Evolutionary conservation across 345 rosid genomes (phyloP).

Genomic region (Pugionium dolabratum): DNA sequence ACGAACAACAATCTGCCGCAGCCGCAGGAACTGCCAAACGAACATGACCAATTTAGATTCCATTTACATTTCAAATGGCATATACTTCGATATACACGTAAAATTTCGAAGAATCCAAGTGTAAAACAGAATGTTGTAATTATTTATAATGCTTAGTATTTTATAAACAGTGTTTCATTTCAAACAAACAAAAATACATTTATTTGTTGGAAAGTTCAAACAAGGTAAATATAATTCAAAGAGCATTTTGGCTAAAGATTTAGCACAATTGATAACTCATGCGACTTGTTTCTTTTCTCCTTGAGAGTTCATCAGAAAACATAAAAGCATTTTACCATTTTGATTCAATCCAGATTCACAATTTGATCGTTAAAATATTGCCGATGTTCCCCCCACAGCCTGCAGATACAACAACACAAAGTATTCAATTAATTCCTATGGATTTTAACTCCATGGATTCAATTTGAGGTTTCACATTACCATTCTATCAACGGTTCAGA

Average conservation of each 20-base stretch:
- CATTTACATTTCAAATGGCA: too few relatives aligned
- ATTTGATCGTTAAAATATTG: constrained; percentile 8
- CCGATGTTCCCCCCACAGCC: constrained; percentile 16
- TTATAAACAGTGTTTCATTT: too few relatives aligned
- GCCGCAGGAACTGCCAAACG: too few relatives aligned
- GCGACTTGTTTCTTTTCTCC: constrained; percentile 1
- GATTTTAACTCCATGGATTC: too few relatives aligned
- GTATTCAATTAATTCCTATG: not conserved
- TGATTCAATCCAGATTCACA: constrained; percentile 29
- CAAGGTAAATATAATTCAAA: not conserved
- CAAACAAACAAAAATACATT: not conserved
- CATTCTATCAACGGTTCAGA: constrained; percentile 50
- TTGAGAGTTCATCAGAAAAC: constrained; percentile 24
- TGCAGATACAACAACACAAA: constrained; percentile 17
- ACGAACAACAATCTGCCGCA: too few relatives aligned
- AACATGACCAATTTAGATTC: too few relatives aligned
- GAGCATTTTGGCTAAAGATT: not conserved
- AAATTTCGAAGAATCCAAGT: too few relatives aligned
- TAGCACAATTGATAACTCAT: constrained; percentile 23
- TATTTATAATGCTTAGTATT: too few relatives aligned
- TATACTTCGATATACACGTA: too few relatives aligned
- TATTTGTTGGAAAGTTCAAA: constrained; percentile 15
- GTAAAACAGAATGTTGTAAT: too few relatives aligned
- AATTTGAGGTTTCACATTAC: constrained; percentile 5
- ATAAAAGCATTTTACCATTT: constrained; percentile 16